These are phyloP conservation scores for Colletotrichum coccodes DNA, from an alignment of 2,329 filamentous ascomycete genomes.

Conservation along the genomic window DNA sequence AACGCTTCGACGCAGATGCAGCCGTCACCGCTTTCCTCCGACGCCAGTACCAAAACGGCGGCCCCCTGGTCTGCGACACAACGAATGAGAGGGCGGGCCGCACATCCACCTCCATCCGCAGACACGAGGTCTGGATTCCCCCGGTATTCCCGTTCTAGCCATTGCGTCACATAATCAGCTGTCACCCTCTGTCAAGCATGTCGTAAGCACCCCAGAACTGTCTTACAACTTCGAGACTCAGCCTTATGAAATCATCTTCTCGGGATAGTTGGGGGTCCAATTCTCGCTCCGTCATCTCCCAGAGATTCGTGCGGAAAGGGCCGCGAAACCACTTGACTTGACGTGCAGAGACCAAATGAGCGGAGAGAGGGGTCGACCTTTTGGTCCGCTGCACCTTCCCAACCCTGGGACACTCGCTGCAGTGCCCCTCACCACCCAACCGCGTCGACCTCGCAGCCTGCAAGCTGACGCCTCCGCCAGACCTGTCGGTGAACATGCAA, in stretches of 20 bases:
- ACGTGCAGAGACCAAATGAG: background rate
- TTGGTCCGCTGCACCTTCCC: background rate
- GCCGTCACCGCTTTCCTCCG: slow-evolving; percentile 26
- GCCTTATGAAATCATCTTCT: slow-evolving; percentile 13
- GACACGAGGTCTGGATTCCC: slow-evolving; percentile 13
- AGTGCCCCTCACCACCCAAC: background rate
- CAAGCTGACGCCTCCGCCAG: background rate
- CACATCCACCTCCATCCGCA: slow-evolving; percentile 15
- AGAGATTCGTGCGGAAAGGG: background rate
- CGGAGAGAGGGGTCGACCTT: background rate
- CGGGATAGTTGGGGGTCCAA: background rate
- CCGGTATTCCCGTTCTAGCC: slow-evolving; percentile 13
- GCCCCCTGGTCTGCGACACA: background rate
- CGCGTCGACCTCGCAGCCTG: background rate
- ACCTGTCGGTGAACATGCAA: slow-evolving; percentile 11
- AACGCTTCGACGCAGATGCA: slow-evolving; percentile 3
- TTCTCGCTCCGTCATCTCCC: background rate
- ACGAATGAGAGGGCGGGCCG: slow-evolving; percentile 16
- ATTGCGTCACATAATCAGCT: slow-evolving; percentile 27
- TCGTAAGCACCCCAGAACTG: slow-evolving; percentile 16
- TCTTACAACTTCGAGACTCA: slow-evolving; percentile 10
- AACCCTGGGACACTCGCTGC: background rate
- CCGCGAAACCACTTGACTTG: background rate
- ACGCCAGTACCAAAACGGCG: slow-evolving; percentile 19
- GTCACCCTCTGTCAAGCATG: slow-evolving; percentile 3